These are phyloP conservation scores for Triticum turgidum DNA, from an alignment of 176 grass and related monocot species.

Conservation along the genomic window DNA sequence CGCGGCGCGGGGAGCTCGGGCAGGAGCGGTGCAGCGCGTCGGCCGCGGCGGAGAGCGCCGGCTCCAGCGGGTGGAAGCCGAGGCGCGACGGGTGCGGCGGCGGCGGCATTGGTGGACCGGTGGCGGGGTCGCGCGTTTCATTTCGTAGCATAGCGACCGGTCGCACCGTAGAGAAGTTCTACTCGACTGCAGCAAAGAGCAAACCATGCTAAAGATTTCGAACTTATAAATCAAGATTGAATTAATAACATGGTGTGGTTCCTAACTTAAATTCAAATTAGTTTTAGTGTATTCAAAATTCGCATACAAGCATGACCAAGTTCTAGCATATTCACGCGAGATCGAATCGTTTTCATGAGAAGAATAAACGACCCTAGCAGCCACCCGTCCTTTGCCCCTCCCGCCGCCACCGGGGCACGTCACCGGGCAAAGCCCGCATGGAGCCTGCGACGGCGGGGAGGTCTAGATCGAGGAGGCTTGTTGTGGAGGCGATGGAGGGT, in stretches of 20 bases:
- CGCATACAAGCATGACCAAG: background rate
- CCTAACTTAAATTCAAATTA: background rate
- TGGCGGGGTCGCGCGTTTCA: background rate
- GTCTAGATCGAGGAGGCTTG: too few relatives aligned
- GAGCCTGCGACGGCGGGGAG: too few relatives aligned
- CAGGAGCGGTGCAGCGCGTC: constrained; percentile 48
- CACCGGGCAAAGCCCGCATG: rapidly evolving
- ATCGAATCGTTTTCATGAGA: too few relatives aligned
- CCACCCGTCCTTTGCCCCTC: too few relatives aligned
- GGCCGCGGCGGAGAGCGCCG: constrained; percentile 47
- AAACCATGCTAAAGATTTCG: too few relatives aligned
- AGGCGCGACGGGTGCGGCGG: constrained; percentile 22
- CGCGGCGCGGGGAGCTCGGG: constrained; percentile 13
- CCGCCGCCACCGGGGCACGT: too few relatives aligned
- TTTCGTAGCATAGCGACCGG: background rate
- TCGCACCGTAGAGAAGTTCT: background rate
- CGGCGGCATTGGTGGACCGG: constrained; percentile 31
- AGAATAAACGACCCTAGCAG: too few relatives aligned
- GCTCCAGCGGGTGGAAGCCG: constrained; percentile 36
- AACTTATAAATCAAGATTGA: too few relatives aligned
- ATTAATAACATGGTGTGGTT: too few relatives aligned
- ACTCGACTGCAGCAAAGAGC: too few relatives aligned
- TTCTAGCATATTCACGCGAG: background rate
- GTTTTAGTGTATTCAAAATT: background rate
- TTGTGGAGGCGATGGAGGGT: too few relatives aligned